Base-by-base conservation (phyloP, 2,329 filamentous ascomycete species). In the Beauveria scarabaeidicola region DNA sequence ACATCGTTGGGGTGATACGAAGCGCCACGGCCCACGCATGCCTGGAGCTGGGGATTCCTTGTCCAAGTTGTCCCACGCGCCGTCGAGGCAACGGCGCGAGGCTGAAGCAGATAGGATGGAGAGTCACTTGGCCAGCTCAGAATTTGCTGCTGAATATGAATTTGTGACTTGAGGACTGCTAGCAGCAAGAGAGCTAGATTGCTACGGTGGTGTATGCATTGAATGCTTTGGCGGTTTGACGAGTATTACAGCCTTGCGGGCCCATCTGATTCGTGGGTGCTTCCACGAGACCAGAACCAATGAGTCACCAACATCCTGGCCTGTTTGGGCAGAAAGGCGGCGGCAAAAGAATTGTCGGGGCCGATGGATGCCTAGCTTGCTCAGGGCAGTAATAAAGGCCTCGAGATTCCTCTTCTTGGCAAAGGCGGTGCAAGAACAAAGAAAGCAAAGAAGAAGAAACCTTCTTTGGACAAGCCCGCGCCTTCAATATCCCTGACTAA, bases 261-360 rank as follows among this genome's bases (percentile, higher is more conserved):
- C 43, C 48, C 58, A 46, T 48, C 21, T 38, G 38, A 43, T 54
- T 54, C 43, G 44, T 43, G 43, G 51, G 44, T 23, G 23, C 43
- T 50, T 48, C 40, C 58, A 54, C 44, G 51, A 32, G 58, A 54
- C 50, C 50, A 32, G 19, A 25, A 36, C 52, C 43, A 60, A 48
- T 60, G 58, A 60, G 58, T 60, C 58, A 60, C 58, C 43, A 17
- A 27, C 19, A 44, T 46, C 56, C 56, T 27, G 25, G 56, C 40
- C n/a, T 15, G 9, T 19, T 52, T 17, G 29, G 47, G 38, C 40
- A 25, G 15, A 25, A 25, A 15, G 17, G 5, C 40, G 47, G 19
- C 36, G 36, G 36, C 54, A 23, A 46, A 32, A 48, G 38, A 44
- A 40, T 17, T 55, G 58, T 55, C 58, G 51, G 25, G 27, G 32